Conservation (phyloP, 441 rosid species). For the Gossypium lobatum region DNA sequence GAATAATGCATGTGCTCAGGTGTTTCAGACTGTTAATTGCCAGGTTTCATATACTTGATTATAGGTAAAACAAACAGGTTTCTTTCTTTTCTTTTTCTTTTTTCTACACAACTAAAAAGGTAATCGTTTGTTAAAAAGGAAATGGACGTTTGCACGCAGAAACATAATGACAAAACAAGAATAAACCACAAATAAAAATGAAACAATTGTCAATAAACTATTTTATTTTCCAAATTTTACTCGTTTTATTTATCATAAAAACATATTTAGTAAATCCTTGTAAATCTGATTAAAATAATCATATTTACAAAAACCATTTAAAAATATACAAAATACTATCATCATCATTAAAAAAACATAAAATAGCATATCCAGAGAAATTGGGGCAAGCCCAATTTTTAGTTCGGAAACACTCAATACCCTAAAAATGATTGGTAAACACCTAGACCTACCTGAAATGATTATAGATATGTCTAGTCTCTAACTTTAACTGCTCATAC, state of each 20-base stretch:
- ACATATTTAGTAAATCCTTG: not conserved
- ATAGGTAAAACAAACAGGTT: not conserved
- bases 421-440: not conserved
- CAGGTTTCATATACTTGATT: not conserved
- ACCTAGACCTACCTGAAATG: not conserved
- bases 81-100: not conserved
- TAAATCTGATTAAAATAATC: not conserved
- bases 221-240: not conserved
- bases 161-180: not conserved
- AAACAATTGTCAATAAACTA: not conserved
- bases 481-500: not conserved
- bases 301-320: not conserved
- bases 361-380: not conserved
- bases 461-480: not conserved
- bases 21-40: not conserved
- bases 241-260: not conserved
- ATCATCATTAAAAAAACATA: not conserved
- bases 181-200: not conserved
- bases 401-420: not conserved
- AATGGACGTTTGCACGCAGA: not conserved
- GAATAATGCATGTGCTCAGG: not conserved
- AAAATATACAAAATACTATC: not conserved
- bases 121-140: not conserved
- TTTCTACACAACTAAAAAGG: not conserved
- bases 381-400: not conserved